Evolutionary conservation across 2,329 filamentous ascomycete species (phyloP).

Genomic region (Alternaria sp.): DNA sequence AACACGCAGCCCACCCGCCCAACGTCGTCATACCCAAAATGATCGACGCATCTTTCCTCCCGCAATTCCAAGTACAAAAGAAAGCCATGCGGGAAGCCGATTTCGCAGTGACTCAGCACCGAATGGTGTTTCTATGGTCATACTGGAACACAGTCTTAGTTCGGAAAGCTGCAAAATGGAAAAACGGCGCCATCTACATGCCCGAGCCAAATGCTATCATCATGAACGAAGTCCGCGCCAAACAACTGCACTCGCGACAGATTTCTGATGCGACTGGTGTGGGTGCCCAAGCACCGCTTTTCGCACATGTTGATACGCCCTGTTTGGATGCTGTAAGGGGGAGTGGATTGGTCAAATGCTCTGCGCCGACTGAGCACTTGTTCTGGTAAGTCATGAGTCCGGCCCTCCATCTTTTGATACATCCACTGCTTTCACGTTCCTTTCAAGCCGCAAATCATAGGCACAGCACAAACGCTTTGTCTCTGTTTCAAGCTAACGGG

Average conservation of each 20-base stretch:
- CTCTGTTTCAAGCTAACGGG: slow-evolving; percentile 40
- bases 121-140: slow-evolving; percentile 38
- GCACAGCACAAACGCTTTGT: slow-evolving; percentile 33
- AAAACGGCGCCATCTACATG: slow-evolving; percentile 40
- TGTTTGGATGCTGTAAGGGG: slow-evolving; percentile 28
- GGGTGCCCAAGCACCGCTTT: slow-evolving; percentile 41
- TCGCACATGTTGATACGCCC: slow-evolving; percentile 42
- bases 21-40: slow-evolving; percentile 41
- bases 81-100: slow-evolving; percentile 21
- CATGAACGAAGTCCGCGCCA: slow-evolving; percentile 41
- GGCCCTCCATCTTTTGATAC: background rate
- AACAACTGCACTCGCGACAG: slow-evolving; percentile 40
- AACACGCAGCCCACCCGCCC: slow-evolving; percentile 28
- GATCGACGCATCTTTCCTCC: slow-evolving; percentile 46
- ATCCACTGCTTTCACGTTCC: background rate
- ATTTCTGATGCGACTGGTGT: slow-evolving; percentile 42
- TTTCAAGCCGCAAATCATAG: background rate
- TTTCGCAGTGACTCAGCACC: slow-evolving; percentile 44
- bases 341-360: slow-evolving; percentile 26
- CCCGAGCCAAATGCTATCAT: slow-evolving; percentile 43
- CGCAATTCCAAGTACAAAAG: slow-evolving; percentile 37
- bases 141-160: slow-evolving; percentile 47
- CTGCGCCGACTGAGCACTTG: slow-evolving; percentile 38
- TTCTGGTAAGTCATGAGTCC: slow-evolving; percentile 37
- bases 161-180: slow-evolving; percentile 38